Evolutionary conservation across 2,329 filamentous ascomycete genomes (phyloP).

Genomic region (Microdochium paspali): DNA sequence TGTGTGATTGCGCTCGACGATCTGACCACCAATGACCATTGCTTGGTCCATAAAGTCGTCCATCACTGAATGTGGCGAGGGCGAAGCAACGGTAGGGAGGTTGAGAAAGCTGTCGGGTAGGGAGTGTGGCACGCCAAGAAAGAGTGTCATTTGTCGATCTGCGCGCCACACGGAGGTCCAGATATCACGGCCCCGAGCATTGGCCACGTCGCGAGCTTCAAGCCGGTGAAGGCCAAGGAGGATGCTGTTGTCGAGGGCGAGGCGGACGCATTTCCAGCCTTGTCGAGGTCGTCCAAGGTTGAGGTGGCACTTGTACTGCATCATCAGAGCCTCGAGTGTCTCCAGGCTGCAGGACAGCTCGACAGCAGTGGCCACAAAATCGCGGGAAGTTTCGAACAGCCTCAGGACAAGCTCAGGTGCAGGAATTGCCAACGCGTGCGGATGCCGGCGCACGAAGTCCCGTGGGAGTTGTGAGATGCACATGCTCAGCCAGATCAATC

Average conservation of each 20-base stretch:
- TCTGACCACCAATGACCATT: background rate
- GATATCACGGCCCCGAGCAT: constrained; percentile 20
- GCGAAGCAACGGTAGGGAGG: constrained; percentile 4
- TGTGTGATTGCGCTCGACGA: background rate
- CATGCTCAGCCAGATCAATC: constrained; percentile 31
- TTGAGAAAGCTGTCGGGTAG: constrained; percentile 11
- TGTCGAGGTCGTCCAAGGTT: constrained; percentile 45
- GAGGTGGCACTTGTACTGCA: constrained; percentile 41
- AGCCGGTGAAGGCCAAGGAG: constrained; percentile 36
- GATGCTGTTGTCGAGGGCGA: constrained; percentile 40
- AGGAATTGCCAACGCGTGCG: background rate
- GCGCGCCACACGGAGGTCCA: constrained; percentile 29
- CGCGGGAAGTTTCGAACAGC: background rate
- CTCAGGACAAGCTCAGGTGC: background rate
- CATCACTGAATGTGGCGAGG: background rate
- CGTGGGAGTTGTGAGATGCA: constrained; percentile 28
- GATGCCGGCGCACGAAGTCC: constrained; percentile 3
- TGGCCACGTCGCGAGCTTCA: constrained; percentile 9
- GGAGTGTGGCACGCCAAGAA: constrained; percentile 42
- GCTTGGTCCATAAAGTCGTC: constrained; percentile 9
- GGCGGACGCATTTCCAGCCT: constrained; percentile 41
- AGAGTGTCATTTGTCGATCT: constrained; percentile 40
- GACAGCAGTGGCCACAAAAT: background rate
- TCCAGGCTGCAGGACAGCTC: constrained; percentile 25
- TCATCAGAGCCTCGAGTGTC: constrained; percentile 39